Conservation (phyloP, 2,329 filamentous ascomycete genomes). For the Boeremia lycopersici region DNA sequence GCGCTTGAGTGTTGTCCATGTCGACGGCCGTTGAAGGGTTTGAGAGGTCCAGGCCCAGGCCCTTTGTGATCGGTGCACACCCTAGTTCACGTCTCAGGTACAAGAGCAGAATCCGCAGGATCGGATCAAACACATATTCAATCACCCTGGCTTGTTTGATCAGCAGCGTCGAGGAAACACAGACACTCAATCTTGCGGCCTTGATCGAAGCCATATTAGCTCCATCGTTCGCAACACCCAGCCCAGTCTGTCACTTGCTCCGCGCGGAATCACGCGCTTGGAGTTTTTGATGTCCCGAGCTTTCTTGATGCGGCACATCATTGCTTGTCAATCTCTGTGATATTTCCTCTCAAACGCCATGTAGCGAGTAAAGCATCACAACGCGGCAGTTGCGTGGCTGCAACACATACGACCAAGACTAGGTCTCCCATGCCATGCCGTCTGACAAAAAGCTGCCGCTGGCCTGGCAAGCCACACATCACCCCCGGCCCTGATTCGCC, state of each 20-base stretch:
- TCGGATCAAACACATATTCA: constrained; percentile 5
- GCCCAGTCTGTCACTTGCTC: background rate
- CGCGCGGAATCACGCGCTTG: background rate
- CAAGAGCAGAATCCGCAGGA: constrained; percentile 1
- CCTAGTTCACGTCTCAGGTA: constrained; percentile 4
- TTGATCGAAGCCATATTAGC: background rate
- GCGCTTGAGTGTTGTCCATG: background rate
- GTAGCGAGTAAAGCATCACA: background rate
- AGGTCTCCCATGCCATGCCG: no score
- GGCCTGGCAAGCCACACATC: no score
- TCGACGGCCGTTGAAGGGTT: background rate
- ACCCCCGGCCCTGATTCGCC: no score
- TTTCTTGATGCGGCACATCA: background rate
- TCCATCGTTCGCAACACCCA: background rate
- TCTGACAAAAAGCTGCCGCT: no score
- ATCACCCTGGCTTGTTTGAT: background rate
- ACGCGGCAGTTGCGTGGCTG: no score
- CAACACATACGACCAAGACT: no score
- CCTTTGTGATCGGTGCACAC: constrained; percentile 1
- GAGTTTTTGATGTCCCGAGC: background rate
- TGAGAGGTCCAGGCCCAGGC: background rate
- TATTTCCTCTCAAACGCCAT: background rate
- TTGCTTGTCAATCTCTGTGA: background rate
- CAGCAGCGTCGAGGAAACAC: background rate
- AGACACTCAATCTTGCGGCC: background rate